Conservation (phyloP, 2,329 filamentous ascomycete species). For the Sclerotinia minor region DNA sequence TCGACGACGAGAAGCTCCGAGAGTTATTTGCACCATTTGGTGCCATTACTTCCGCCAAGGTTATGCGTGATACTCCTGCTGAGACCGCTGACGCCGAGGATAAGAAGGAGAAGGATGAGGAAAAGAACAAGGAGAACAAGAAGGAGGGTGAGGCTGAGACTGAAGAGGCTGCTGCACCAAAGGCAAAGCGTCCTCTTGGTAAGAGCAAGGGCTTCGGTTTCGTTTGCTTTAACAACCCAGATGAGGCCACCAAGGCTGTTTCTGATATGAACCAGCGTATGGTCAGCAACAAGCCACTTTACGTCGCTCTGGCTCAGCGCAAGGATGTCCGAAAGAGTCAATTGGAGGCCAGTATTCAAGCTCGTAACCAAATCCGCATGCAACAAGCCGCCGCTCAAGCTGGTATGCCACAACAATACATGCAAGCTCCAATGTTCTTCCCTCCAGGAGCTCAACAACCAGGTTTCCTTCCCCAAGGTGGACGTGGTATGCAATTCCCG, state of each 20-base stretch:
- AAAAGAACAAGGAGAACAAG: constrained; percentile 53
- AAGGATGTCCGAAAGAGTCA: constrained; percentile 99
- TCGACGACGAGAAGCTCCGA: constrained; percentile 97
- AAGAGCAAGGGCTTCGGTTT: constrained; percentile 99
- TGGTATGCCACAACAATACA: constrained; percentile 83
- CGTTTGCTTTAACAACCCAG: constrained; percentile 99
- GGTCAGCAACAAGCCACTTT: constrained; percentile 94
- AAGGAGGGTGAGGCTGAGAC: constrained; percentile 50
- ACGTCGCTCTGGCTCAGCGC: constrained; percentile 96
- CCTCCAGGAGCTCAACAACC: constrained; percentile 73
- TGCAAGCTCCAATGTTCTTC: constrained; percentile 91
- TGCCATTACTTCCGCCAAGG: constrained; percentile 97
- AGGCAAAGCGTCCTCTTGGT: constrained; percentile 64
- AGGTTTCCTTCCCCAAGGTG: constrained; percentile 63
- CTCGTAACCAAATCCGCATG: constrained; percentile 97
- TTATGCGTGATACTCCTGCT: constrained; percentile 84
- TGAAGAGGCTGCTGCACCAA: constrained; percentile 52
- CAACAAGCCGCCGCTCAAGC: constrained; percentile 92
- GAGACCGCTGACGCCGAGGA: constrained; percentile 49
- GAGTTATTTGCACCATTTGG: constrained; percentile 90
- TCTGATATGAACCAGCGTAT: constrained; percentile 99
- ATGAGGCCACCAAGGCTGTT: constrained; percentile 98
- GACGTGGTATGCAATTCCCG: constrained; percentile 67
- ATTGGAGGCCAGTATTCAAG: constrained; percentile 98
- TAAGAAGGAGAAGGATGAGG: constrained; percentile 52